Evolutionary conservation across 2,329 filamentous ascomycete genomes (phyloP).

Genomic region (Alternaria sp.): DNA sequence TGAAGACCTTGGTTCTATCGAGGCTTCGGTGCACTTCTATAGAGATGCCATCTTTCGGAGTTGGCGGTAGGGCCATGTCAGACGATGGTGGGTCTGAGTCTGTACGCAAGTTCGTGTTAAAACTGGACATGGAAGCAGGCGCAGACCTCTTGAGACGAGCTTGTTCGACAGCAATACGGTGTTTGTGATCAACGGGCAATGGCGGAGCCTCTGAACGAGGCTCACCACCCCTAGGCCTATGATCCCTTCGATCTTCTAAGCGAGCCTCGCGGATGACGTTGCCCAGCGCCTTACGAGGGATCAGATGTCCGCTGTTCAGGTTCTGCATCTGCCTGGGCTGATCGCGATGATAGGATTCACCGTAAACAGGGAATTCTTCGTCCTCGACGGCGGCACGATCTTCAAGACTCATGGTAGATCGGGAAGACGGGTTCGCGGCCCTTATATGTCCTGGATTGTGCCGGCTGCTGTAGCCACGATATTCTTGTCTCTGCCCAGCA

Average conservation of each 20-base stretch:
- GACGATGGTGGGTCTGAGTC: slow-evolving; percentile 54
- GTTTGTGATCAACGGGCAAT: slow-evolving; percentile 31
- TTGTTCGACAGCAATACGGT: slow-evolving; percentile 32
- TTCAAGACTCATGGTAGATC: slow-evolving; percentile 27
- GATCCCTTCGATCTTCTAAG: not conserved
- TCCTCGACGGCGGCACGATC: slow-evolving; percentile 15
- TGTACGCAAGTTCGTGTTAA: slow-evolving; percentile 43
- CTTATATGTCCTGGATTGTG: slow-evolving; percentile 30
- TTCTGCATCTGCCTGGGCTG: slow-evolving; percentile 14
- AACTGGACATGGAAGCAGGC: slow-evolving; percentile 42
- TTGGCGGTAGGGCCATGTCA: slow-evolving; percentile 54
- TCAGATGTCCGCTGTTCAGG: slow-evolving; percentile 17
- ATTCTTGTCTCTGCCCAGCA: slow-evolving; percentile 4
- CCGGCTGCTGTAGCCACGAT: slow-evolving; percentile 1
- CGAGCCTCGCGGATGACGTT: slow-evolving; percentile 2
- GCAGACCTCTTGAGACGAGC: slow-evolving; percentile 29
- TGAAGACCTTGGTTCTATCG: slow-evolving; percentile 32
- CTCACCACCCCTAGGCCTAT: slow-evolving; percentile 3
- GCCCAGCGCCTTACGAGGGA: slow-evolving; percentile 10
- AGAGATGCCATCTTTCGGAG: slow-evolving; percentile 50
- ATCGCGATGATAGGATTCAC: not conserved
- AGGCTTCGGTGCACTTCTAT: slow-evolving; percentile 43
- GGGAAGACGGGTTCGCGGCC: slow-evolving; percentile 35
- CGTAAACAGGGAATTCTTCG: not conserved
- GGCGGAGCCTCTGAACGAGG: slow-evolving; percentile 30